Evolutionary conservation across 495 filamentous ascomycete species (phyloP), one percentile per base, ranked within the genome.

Genomic region (Penicillium macrosclerotiorum): DNA sequence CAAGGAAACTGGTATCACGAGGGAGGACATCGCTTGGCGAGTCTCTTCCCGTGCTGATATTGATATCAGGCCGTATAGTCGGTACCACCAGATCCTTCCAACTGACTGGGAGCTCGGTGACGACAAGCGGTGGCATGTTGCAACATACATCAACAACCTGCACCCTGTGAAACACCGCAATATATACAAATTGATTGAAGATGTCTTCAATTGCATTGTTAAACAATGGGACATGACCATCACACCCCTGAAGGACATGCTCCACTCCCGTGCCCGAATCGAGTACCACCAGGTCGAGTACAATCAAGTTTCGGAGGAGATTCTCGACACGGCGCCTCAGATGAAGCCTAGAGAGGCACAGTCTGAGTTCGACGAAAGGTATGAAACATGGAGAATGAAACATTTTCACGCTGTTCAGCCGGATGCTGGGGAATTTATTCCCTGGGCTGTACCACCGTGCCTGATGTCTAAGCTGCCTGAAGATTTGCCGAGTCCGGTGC

Each of bases 111-210:
- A 44, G n/a, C 59, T 68, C 29, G 46, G 55, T 20, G 53, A 48
- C 8, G 63, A 64, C 8, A 53, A 54, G 6, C 49, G 34, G 13
- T 63, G 55, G 55, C 57, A 64, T 34, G 62, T 71, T 38, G 52
- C 54, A 5, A 70, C 54, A 45, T 81, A 75, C 52, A 74, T 74
- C 56, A 74, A 72, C 51, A 72, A 72, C 45, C 64, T 74, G 26
- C 77, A 74, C 43, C 78, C 75, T 0, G 33, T 43, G 9, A 58
- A 57, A 14, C 46, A 72, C 26, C 36, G 44, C 13, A 34, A 60
- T 1, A 38, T 72, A n/a, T 74, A 75, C 48, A 32, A 36, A 3
- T 31, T 67, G 17, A 65, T 74, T n/a, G 74, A 81, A 40, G 51
- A 67, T 5, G 27, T 68, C 2, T 68, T 76, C 33, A 66, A 67